Base-by-base conservation (phyloP, 2,329 filamentous ascomycete genomes). In the Coleophoma cylindrospora region DNA sequence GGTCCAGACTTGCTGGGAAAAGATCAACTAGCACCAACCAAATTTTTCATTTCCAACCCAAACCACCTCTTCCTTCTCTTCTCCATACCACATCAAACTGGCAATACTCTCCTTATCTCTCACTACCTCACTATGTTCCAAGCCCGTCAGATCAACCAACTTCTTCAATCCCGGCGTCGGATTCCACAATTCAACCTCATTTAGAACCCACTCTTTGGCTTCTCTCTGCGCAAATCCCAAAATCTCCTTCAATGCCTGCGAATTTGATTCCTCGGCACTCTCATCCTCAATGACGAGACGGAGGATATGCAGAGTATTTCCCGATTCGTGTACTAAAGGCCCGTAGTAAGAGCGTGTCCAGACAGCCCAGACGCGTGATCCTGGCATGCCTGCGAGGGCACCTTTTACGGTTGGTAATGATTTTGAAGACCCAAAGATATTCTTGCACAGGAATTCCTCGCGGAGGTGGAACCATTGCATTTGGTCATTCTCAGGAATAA, bases 161-260 rank as follows among this genome's bases (percentile, higher is more conserved):
- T 65, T 54, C 63, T 65, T 65, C 22, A 83, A 64, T 54, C 75
- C 60, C 7, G 79, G 71, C 4, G 77, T 78, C 0, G 91, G 91
- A 63, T 94, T 95, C 92, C 92, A 97, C 47, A 92, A 73, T 64
- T 91, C 79, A 3, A 96, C 80, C 43, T 81, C 76, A 38, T 76
- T 74, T 70, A 89, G 81, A 41, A 79, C 72, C 86, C 89, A 95
- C 50, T 80, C 74, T 3, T 74, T 69, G 2, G 91, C 91, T 67
- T 95, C 83, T 9, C 69, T 69, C 61, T 86, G 82, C 4, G 90
- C 91, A 41, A 83, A 72, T 40, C 71, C 68, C 41, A 95, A 65
- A 22, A 96, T 75, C 3, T 79, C 78, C 36, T 75, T 73, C 52
- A 95, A 71, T 0, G 78, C 76, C 14, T 72, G 68, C 1, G 67